These are phyloP conservation scores for Leccinum boreale DNA, from an alignment of 768 basidiomycete species.

Conservation along the genomic window DNA sequence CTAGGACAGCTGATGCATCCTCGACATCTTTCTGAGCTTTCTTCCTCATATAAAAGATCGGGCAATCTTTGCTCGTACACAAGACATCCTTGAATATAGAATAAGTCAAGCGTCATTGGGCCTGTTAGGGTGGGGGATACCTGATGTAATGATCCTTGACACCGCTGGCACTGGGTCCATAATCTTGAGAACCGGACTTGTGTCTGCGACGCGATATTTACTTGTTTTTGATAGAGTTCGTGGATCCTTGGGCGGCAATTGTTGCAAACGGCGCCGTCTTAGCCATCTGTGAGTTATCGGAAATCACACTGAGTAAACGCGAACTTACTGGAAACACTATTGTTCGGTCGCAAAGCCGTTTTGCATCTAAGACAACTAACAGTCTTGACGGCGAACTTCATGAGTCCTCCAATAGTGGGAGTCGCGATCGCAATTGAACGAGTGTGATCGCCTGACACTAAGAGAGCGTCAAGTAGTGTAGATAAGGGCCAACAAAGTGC, in stretches of 20 bases:
- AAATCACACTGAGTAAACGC: background rate
- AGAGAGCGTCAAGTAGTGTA: slow-evolving; percentile 1
- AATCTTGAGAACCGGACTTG: slow-evolving; percentile 92
- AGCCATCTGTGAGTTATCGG: slow-evolving; percentile 4
- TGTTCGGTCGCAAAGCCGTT: slow-evolving; percentile 75
- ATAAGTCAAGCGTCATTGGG: background rate
- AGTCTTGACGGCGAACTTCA: slow-evolving; percentile 98
- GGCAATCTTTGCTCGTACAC: slow-evolving; percentile 96
- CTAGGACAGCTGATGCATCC: slow-evolving; percentile 72
- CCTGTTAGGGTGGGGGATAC: slow-evolving; percentile 29
- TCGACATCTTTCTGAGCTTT: slow-evolving; percentile 98
- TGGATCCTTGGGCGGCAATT: slow-evolving; percentile 85
- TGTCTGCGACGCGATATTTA: slow-evolving; percentile 64
- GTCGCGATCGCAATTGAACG: slow-evolving; percentile 95
- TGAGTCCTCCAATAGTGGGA: slow-evolving; percentile 91
- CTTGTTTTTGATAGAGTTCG: slow-evolving; percentile 92
- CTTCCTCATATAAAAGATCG: slow-evolving; percentile 98
- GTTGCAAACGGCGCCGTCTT: slow-evolving; percentile 91
- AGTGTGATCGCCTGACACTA: slow-evolving; percentile 96
- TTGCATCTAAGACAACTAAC: slow-evolving; percentile 95
- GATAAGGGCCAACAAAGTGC: slow-evolving; percentile 25
- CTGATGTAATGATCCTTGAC: slow-evolving; percentile 97
- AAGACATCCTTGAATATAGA: slow-evolving; percentile 72
- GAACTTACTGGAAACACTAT: slow-evolving; percentile 65
- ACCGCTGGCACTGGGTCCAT: slow-evolving; percentile 99